These are phyloP conservation scores for Boletus pseudopeckii DNA, from an alignment of 768 basidiomycete species.

Conservation along the genomic window DNA sequence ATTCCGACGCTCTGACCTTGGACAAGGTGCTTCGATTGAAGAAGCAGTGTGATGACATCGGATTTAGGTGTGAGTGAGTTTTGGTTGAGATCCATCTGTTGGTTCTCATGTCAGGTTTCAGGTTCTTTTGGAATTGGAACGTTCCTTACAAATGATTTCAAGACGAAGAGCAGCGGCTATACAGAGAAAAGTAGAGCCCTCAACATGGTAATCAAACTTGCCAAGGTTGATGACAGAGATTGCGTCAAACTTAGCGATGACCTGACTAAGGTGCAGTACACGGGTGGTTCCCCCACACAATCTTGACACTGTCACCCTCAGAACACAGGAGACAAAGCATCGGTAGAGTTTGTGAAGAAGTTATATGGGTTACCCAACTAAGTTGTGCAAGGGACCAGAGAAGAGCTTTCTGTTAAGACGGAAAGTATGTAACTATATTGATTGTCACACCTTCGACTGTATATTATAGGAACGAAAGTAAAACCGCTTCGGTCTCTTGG, in stretches of 20 bases:
- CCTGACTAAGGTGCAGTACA: constrained; percentile 58
- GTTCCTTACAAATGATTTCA: constrained; percentile 86
- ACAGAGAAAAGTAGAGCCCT: constrained; percentile 71
- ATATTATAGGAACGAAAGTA: constrained; percentile 23
- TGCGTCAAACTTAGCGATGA: constrained; percentile 97
- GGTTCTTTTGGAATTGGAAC: constrained; percentile 95
- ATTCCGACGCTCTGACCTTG: constrained; percentile 76
- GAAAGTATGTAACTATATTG: not conserved
- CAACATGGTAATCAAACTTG: constrained; percentile 95
- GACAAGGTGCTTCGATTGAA: constrained; percentile 69
- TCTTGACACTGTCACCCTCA: constrained; percentile 20
- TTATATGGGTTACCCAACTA: constrained; percentile 10
- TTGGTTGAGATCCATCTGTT: too few relatives aligned
- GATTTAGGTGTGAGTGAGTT: constrained; percentile 51
- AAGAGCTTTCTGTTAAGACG: not conserved
- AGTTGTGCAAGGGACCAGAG: not conserved
- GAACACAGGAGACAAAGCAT: constrained; percentile 68
- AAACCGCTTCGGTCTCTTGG: constrained; percentile 44
- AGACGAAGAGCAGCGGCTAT: constrained; percentile 38
- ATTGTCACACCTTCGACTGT: not conserved
- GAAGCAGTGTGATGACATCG: constrained; percentile 68
- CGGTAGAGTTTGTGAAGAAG: constrained; percentile 56
- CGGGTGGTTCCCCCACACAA: not conserved
- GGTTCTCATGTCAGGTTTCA: constrained; percentile 26
- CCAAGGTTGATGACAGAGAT: constrained; percentile 63